Percentiles rank a stretch among this genome's conserved stretches.
These are phyloP conservation scores for Arctium lappa DNA, from an alignment of 129 eudicot genomes.

Conservation along the genomic window DNA sequence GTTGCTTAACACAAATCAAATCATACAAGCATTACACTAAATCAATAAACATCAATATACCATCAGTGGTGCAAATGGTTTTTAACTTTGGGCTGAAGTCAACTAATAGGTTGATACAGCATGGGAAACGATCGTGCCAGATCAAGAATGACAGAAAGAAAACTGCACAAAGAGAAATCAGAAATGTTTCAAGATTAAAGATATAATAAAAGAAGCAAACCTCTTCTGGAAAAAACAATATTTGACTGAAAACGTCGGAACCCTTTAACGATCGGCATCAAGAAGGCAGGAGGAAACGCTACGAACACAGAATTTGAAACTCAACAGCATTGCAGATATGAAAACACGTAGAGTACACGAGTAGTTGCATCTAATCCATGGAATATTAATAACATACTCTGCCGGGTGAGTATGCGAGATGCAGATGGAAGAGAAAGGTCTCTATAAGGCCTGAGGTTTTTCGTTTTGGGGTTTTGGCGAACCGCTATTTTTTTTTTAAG, in stretches of 20 bases:
- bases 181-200: background rate
- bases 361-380: slow-evolving; percentile 11
- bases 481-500: too few species aligned
- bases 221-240: slow-evolving; percentile 13
- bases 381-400: background rate
- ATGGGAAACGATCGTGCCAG: background rate
- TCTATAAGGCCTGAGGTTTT: background rate
- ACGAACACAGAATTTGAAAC: background rate
- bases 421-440: background rate
- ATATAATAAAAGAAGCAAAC: slow-evolving; percentile 2
- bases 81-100: background rate
- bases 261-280: slow-evolving; percentile 26
- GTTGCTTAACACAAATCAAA: background rate
- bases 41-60: background rate
- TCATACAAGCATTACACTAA: background rate
- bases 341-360: background rate
- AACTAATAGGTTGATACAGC: background rate
- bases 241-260: slow-evolving; percentile 25
- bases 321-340: slow-evolving; percentile 22
- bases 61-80: background rate
- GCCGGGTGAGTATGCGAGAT: background rate
- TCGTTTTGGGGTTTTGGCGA: background rate
- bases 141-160: background rate
- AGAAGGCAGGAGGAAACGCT: slow-evolving; percentile 12
- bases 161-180: background rate